Base-by-base conservation (phyloP, 169 alveolate species). In the Plasmodium ovale region DNA sequence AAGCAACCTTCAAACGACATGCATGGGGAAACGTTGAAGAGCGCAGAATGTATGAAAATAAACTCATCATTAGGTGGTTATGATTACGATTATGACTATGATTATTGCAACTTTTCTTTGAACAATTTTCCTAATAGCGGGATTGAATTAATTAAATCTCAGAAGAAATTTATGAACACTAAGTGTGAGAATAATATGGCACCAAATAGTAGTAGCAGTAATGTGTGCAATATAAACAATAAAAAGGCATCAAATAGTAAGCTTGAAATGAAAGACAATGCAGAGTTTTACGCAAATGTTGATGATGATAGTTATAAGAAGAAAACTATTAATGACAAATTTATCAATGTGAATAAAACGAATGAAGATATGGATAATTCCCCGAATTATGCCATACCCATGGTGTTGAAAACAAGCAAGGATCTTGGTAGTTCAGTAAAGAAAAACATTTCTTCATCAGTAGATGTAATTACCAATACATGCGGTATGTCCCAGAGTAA, bases 371-470 rank as follows among this genome's bases (percentile, higher is more conserved):
- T 33, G 5, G 29, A 49, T 12, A 21, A 16, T 69, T 44, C 12
- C 10, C 23, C 58, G 16, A 47, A 10, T 69, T 69, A n/a, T 69
- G 47, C 39, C 19, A 31, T 23, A 10, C 10, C 37, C 19, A 16
- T 69, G 31, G 10, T 2, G 42, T 10, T 47, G 7, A 69, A 47
- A 16, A 25, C 65, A 23, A 69, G n/a, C 49, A 49, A 47, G 12
- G 47, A 27, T 47, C 67, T 35, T 21, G 72, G 56, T 33, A 72
- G 21, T 72, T 10, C 72, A 1, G 6, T 64, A 39, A 35, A 56
- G 29, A 51, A 25, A 16, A 6, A n/a, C n/a, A n/a, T 49, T 29
- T 25, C 62, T 60, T 16, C 72, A 39, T 59, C 37, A 9, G 56
- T 21, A 47, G 67, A 29, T 9, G n/a, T 35, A 35, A 56, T 37